These are phyloP conservation scores for Eimeria tenella DNA, from an alignment of 169 alveolate genomes.

Conservation along the genomic window DNA sequence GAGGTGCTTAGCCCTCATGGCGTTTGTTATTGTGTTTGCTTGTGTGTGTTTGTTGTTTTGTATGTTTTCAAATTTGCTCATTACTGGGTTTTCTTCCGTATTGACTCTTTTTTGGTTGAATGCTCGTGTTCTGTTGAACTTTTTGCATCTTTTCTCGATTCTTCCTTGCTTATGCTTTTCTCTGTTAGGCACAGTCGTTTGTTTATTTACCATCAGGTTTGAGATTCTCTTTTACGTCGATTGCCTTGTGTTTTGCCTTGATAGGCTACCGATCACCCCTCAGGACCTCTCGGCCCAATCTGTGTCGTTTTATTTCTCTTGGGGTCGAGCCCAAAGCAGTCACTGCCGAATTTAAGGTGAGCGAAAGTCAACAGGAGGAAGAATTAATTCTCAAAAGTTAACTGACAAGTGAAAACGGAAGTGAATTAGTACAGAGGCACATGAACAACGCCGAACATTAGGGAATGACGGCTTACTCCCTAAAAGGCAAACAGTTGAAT, in stretches of 20 bases:
- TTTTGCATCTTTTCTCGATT: neutral
- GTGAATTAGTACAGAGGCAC: too few relatives aligned
- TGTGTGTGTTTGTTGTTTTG: too few relatives aligned
- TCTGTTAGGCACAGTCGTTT: neutral
- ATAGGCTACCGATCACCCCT: slow-evolving; percentile 84
- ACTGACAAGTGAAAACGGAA: too few relatives aligned
- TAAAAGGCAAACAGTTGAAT: neutral
- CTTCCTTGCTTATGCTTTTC: neutral
- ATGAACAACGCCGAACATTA: too few relatives aligned
- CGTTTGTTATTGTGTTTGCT: too few relatives aligned
- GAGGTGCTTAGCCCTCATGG: too few relatives aligned
- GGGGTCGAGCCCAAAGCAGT: slow-evolving; percentile 86
- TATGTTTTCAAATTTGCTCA: too few relatives aligned
- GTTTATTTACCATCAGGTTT: neutral
- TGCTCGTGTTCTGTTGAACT: too few relatives aligned
- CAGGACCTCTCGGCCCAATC: slow-evolving; percentile 87
- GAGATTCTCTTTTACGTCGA: neutral
- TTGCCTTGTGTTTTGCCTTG: neutral
- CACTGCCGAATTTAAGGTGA: slow-evolving; percentile 87
- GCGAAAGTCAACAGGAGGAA: neutral
- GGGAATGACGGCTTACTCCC: neutral
- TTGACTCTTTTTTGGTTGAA: too few relatives aligned
- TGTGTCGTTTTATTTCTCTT: slow-evolving; percentile 86
- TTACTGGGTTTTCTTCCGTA: too few relatives aligned
- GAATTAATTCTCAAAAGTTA: too few relatives aligned